phyloP scores from a whole-genome alignment of 2,329 filamentous ascomycete genomes.

The Acrocalymma vagum region DNA sequence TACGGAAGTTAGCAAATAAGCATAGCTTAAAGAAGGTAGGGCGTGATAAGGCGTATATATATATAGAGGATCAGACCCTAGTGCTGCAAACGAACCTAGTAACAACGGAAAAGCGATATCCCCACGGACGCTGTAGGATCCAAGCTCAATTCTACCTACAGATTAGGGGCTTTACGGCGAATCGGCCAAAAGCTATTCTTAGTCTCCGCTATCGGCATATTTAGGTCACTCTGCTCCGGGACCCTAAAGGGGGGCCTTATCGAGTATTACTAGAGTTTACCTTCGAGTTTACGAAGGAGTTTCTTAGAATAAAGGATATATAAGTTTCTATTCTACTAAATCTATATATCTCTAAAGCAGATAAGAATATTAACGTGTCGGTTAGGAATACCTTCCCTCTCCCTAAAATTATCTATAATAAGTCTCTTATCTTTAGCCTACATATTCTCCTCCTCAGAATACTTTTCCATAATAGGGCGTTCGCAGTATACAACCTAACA shows the following conservation, averaged over 20 bases:
- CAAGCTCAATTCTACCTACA: constrained; percentile 5
- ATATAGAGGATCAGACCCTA: constrained; percentile 19
- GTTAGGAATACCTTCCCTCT: constrained; percentile 41
- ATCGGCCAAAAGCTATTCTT: constrained; percentile 7
- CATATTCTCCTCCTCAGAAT: constrained; percentile 40
- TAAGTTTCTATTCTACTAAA: neutral
- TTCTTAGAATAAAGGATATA: constrained; percentile 4
- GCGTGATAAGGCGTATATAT: constrained; percentile 17
- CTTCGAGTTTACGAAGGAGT: constrained; percentile 16
- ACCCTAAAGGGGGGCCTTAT: constrained; percentile 13
- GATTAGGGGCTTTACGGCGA: constrained; percentile 2
- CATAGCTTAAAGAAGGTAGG: constrained; percentile 20
- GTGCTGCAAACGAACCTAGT: too few species aligned
- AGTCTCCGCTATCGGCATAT: constrained; percentile 14
- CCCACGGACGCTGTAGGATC: constrained; percentile 4
- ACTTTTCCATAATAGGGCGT: constrained; percentile 42
- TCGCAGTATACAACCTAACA: constrained; percentile 42
- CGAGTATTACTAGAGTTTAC: constrained; percentile 15
- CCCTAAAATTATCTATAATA: constrained; percentile 42
- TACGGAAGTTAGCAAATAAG: constrained; percentile 25
- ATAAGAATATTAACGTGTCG: constrained; percentile 3
- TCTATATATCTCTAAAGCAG: neutral
- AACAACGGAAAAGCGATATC: constrained; percentile 4
- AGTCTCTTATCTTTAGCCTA: constrained; percentile 42
- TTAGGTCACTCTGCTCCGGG: constrained; percentile 9